Percentiles rank a stretch among this genome's conserved stretches.
Evolutionary conservation across 169 alveolate species (phyloP).

Genomic region (Plasmodium inui): DNA sequence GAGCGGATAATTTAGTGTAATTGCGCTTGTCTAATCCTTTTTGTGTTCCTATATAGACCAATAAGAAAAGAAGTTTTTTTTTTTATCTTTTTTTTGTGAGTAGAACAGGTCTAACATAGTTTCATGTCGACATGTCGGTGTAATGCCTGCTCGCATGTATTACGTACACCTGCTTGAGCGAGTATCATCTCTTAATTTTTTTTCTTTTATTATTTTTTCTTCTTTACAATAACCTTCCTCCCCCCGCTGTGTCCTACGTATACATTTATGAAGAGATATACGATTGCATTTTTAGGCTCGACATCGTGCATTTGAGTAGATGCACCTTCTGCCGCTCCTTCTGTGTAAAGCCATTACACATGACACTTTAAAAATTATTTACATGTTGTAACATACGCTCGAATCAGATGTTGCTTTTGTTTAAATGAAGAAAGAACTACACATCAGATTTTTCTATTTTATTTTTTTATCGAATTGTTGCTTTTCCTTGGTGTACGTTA

Average conservation of each 20-base stretch:
- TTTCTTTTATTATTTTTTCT: background rate
- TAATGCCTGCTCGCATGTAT: background rate
- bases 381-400: background rate
- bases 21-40: constrained; percentile 1
- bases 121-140: background rate
- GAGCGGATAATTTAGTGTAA: background rate
- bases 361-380: background rate
- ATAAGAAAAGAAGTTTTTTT: background rate
- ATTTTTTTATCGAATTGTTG: background rate
- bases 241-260: background rate
- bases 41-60: background rate
- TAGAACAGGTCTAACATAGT: constrained; percentile 1
- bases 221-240: background rate
- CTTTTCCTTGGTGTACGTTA: background rate
- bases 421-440: background rate
- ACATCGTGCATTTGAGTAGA: background rate
- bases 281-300: background rate
- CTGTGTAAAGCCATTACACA: background rate
- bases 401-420: background rate
- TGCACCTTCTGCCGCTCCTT: background rate
- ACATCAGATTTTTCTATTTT: background rate
- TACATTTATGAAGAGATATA: background rate
- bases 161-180: background rate
- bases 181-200: background rate
- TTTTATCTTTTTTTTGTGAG: background rate